phyloP scores from a whole-genome alignment of 2,329 filamentous ascomycete genomes.

The Sclerotinia borealis region DNA sequence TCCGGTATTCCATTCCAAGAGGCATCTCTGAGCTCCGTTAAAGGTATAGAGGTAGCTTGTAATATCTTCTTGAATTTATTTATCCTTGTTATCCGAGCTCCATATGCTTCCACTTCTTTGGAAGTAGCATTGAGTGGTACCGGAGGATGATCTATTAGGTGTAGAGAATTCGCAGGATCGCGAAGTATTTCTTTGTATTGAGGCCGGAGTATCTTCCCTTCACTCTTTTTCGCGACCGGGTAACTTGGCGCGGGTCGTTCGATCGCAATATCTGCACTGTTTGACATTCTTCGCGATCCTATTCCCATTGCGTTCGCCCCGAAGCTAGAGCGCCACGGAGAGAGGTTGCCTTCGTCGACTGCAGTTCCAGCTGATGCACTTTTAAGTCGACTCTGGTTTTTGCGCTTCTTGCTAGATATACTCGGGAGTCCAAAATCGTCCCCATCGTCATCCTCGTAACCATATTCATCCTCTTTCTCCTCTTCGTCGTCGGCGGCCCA shows the following conservation, averaged over 20 bases:
- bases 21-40: constrained; percentile 74
- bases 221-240: constrained; percentile 79
- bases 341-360: constrained; percentile 18
- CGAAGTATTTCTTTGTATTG: constrained; percentile 95
- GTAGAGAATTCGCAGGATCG: constrained; percentile 86
- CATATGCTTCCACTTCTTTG: constrained; percentile 82
- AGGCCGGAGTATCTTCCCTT: constrained; percentile 91
- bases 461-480: constrained; percentile 63
- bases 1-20: constrained; percentile 94
- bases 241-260: constrained; percentile 79
- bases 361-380: constrained; percentile 15
- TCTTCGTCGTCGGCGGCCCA: constrained; percentile 72
- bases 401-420: constrained; percentile 82
- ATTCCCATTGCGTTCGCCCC: constrained; percentile 35
- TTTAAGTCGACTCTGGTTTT: constrained; percentile 42
- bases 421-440: constrained; percentile 95
- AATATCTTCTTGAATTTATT: constrained; percentile 98
- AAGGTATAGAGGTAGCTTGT: constrained; percentile 82
- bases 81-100: constrained; percentile 83
- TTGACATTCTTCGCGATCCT: constrained; percentile 57
- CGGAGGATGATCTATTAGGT: constrained; percentile 84
- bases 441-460: constrained; percentile 76
- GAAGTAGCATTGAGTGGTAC: constrained; percentile 65
- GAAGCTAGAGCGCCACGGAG: constrained; percentile 35
- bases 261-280: constrained; percentile 91